phyloP scores from a whole-genome alignment of 805 yeast species.

The Debaryomyces tyrocola region DNA sequence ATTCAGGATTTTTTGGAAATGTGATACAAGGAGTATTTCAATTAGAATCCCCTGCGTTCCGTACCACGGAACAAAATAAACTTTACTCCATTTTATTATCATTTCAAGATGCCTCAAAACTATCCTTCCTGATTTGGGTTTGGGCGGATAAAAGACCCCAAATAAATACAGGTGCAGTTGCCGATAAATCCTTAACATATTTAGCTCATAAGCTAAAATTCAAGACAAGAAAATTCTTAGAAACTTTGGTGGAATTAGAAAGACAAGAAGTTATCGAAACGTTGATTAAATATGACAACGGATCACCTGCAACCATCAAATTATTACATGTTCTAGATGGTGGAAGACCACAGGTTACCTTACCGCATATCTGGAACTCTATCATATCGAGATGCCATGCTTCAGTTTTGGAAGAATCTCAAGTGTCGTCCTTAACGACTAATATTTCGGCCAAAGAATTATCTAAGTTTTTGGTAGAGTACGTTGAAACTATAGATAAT shows the following conservation, averaged over 20 bases:
- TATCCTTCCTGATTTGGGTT: slow-evolving; percentile 67
- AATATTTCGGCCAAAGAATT: slow-evolving; percentile 46
- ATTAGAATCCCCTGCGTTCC: slow-evolving; percentile 59
- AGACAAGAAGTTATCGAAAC: slow-evolving; percentile 73
- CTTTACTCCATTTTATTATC: slow-evolving; percentile 59
- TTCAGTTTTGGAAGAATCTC: slow-evolving; percentile 24
- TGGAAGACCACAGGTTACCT: slow-evolving; percentile 70
- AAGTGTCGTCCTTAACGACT: slow-evolving; percentile 48
- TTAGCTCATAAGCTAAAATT: slow-evolving; percentile 63
- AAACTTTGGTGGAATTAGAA: slow-evolving; percentile 63
- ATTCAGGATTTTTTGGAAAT: slow-evolving; percentile 59
- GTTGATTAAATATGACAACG: slow-evolving; percentile 43
- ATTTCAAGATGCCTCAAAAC: slow-evolving; percentile 56
- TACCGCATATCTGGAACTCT: slow-evolving; percentile 65
- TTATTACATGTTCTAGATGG: slow-evolving; percentile 81
- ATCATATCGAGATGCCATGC: slow-evolving; percentile 48
- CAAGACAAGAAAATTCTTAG: slow-evolving; percentile 65
- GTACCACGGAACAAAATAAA: slow-evolving; percentile 52
- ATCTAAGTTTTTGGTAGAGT: slow-evolving; percentile 56
- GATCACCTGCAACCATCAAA: slow-evolving; percentile 38
- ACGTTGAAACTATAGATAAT: slow-evolving; percentile 64
- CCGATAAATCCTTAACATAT: slow-evolving; percentile 31
- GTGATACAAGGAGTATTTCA: slow-evolving; percentile 80
- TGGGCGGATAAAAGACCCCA: slow-evolving; percentile 53
- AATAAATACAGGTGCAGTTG: slow-evolving; percentile 4